Evolutionary conservation across 2,329 filamentous ascomycete genomes (phyloP).

Genomic region (Diaporthe aspalathi): DNA sequence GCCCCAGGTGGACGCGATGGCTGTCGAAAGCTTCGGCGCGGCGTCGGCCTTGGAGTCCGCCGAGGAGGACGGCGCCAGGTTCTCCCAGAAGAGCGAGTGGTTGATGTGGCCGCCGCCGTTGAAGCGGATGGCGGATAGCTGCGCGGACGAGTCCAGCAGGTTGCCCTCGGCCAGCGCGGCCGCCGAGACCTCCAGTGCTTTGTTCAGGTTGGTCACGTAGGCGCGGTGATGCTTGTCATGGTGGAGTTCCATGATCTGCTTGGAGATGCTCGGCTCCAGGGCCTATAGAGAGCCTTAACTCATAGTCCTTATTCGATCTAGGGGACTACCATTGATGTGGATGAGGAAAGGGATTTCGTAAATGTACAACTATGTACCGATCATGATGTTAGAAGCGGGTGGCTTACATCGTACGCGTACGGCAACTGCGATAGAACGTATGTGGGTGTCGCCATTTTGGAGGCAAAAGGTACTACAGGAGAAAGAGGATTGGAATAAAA

Average conservation of each 20-base stretch:
- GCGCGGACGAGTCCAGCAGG: conserved; percentile 54
- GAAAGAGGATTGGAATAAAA: neutral
- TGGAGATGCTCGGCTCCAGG: conserved; percentile 78
- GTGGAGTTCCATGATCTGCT: conserved; percentile 96
- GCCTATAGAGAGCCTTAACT: conserved; percentile 44
- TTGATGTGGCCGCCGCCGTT: conserved; percentile 76
- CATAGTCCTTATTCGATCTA: no score
- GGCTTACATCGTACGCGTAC: conserved; percentile 49
- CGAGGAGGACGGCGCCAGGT: conserved; percentile 70
- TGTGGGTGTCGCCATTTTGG: conserved; percentile 46
- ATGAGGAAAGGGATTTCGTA: no score
- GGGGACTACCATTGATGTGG: no score
- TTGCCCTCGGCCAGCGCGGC: conserved; percentile 64
- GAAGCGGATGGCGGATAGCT: conserved; percentile 75
- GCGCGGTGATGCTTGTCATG: conserved; percentile 95
- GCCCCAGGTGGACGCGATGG: conserved; percentile 76
- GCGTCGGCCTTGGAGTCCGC: conserved; percentile 62
- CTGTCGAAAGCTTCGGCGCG: conserved; percentile 68
- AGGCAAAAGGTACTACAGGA: neutral
- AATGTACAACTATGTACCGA: neutral
- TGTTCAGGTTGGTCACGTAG: conserved; percentile 91
- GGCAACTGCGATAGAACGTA: conserved; percentile 48
- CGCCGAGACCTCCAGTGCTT: conserved; percentile 74
- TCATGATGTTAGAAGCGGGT: no score
- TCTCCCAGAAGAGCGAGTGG: conserved; percentile 77